Percentiles rank a stretch among this genome's conserved stretches.
Evolutionary conservation across 306 rosid genomes (phyloP).

Genomic region (Gleditsia sinensis): DNA sequence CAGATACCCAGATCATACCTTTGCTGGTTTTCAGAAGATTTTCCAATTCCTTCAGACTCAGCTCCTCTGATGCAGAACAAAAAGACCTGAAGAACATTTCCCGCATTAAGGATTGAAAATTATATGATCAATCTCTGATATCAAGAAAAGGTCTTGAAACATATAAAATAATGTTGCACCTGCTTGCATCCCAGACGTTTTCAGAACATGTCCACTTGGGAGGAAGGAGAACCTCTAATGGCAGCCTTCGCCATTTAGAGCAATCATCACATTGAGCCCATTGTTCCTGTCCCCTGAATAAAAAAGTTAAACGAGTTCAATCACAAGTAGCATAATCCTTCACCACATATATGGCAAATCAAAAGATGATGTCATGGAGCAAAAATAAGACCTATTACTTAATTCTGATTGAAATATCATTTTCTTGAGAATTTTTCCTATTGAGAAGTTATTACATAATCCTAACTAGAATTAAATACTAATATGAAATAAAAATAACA

Average conservation of each 20-base stretch:
- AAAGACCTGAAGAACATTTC: conserved; percentile 53
- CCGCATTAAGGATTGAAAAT: background rate
- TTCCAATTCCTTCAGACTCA: conserved; percentile 66
- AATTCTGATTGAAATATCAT: background rate
- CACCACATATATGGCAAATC: conserved; percentile 4
- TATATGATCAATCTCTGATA: conserved; percentile 32
- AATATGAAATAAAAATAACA: no score
- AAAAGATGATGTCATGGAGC: conserved; percentile 6
- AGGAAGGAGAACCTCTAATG: conserved; percentile 85
- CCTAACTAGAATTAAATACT: no score
- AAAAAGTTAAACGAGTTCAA: conserved; percentile 34
- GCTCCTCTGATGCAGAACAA: conserved; percentile 76
- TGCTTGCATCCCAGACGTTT: conserved; percentile 84
- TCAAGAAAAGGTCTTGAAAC: conserved; percentile 23
- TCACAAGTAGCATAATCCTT: conserved; percentile 27
- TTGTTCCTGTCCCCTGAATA: conserved; percentile 76
- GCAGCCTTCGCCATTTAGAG: conserved; percentile 93
- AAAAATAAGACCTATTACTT: conserved; percentile 24
- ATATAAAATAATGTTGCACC: conserved; percentile 43
- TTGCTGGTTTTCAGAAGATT: conserved; percentile 64
- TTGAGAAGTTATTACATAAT: background rate
- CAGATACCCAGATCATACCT: conserved; percentile 52
- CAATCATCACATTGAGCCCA: conserved; percentile 98
- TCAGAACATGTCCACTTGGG: conserved; percentile 90
- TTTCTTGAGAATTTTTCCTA: background rate